phyloP scores from a whole-genome alignment of 1,284 basidiomycete genomes.

The Phellopilus nigrolimitatus region DNA sequence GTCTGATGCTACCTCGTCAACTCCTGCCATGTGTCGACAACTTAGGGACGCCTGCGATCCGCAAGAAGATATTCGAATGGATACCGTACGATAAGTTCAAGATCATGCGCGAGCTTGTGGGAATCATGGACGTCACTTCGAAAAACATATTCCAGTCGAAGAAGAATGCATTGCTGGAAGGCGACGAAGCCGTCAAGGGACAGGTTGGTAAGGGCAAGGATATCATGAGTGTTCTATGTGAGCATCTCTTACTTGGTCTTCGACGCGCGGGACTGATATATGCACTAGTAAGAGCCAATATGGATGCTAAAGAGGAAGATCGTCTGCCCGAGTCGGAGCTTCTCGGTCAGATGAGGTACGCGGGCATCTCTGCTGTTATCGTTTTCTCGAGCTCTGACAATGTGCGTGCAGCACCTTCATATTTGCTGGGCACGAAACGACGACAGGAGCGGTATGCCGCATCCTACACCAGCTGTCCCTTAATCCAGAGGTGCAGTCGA shows the following conservation, averaged over 20 bases:
- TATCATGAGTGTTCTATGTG: constrained; percentile 31
- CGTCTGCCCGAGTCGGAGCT: constrained; percentile 30
- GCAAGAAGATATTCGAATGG: constrained; percentile 32
- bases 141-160: constrained; percentile 21
- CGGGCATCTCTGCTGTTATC: constrained; percentile 23
- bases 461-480: constrained; percentile 28
- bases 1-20: not conserved
- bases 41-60: constrained; percentile 34
- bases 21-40: constrained; percentile 21
- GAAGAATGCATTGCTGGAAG: constrained; percentile 24
- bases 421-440: constrained; percentile 31
- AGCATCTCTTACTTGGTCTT: constrained; percentile 8
- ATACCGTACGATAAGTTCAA: constrained; percentile 34
- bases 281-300: constrained; percentile 29
- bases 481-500: constrained; percentile 26
- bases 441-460: constrained; percentile 26
- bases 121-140: constrained; percentile 17
- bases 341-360: constrained; percentile 32
- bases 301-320: constrained; percentile 26
- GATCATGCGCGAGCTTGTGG: constrained; percentile 4
- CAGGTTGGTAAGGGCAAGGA: constrained; percentile 30
- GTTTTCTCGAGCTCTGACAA: not conserved
- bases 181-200: constrained; percentile 25
- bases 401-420: constrained; percentile 26
- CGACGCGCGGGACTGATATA: not conserved